Base-by-base conservation (phyloP, 1,284 basidiomycete genomes). In the Mycosarcoma mackinlayi region DNA sequence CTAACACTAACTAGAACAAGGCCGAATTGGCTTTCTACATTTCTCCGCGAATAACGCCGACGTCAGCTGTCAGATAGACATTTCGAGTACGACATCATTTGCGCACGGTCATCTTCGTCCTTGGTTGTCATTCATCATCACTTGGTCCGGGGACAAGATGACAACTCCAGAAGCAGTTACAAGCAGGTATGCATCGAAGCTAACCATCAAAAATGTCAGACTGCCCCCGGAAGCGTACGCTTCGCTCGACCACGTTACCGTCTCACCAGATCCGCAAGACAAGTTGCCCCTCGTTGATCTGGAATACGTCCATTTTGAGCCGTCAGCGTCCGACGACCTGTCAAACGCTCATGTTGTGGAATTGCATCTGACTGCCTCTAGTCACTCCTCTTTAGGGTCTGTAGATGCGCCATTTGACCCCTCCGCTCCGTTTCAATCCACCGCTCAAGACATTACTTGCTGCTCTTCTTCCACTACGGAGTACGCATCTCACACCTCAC, bases 261-360 rank as follows among this genome's bases (percentile, higher is more conserved):
- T 27, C 16, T 19, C 28, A 28, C 11, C 37, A n/a, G 42, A 45
- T 11, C 14, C 25, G 5, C 14, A 44, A 10, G 23, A 46, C 1
- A 37, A 45, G 13, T 31, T 55, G 0, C 60, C 60, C 0, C 40
- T 63, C 9, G 60, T 63, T 16, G 60, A 63, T 31, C 14, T 63
- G 1, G 42, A 63, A 27, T 52, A 56, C 24, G 31, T 40, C 16
- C 60, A 52, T 21, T 47, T 21, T 27, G 24, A 42, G 18, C 21
- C 41, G 5, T 37, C 45, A n/a, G n/a, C n/a, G n/a, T 34, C 56
- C n/a, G 18, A 34, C 34, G 23, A 35, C 1, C 11, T 18, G 7
- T 2, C 34, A 16, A 16, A 18, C 1, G 19, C 5, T 3, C 21
- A n/a, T 7, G 7, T 18, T 14, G 48, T 63, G 16, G 51, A 61